Evolutionary conservation across 768 basidiomycete species (phyloP).

Genomic region (Naganishia antarctica): DNA sequence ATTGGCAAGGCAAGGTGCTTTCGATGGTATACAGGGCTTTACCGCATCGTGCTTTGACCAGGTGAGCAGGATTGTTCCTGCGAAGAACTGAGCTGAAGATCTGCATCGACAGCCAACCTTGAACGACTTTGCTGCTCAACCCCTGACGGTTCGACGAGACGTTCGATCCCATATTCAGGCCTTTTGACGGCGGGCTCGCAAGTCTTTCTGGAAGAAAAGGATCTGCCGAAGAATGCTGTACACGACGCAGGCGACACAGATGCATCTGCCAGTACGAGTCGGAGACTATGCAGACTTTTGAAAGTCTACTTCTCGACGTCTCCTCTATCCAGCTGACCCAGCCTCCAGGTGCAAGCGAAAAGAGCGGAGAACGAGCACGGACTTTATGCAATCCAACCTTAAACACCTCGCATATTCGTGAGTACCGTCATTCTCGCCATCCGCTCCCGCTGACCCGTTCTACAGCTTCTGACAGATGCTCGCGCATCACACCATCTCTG

Average conservation of each 20-base stretch:
- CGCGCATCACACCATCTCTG: conserved; percentile 32
- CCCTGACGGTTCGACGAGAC: not conserved
- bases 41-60: not conserved
- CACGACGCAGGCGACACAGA: conserved; percentile 1
- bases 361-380: conserved; percentile 7
- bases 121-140: conserved; percentile 26
- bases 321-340: not conserved
- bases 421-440: not conserved
- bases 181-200: conserved; percentile 1
- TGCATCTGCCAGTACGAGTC: conserved; percentile 28
- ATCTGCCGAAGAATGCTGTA: conserved; percentile 3
- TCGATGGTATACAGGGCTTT: not conserved
- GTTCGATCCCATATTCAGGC: conserved; percentile 23
- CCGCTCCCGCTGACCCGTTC: not conserved
- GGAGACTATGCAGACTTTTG: conserved; percentile 34
- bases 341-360: conserved; percentile 17
- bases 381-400: conserved; percentile 19
- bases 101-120: conserved; percentile 15
- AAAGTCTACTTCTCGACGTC: not conserved
- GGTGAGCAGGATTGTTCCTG: not conserved
- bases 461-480: conserved; percentile 31
- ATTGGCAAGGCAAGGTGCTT: conserved; percentile 2
- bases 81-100: not conserved
- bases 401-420: conserved; percentile 30
- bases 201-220: not conserved